Evolutionary conservation across 2,329 filamentous ascomycete species (phyloP).

Genomic region (Ascochyta viciae-villosae): DNA sequence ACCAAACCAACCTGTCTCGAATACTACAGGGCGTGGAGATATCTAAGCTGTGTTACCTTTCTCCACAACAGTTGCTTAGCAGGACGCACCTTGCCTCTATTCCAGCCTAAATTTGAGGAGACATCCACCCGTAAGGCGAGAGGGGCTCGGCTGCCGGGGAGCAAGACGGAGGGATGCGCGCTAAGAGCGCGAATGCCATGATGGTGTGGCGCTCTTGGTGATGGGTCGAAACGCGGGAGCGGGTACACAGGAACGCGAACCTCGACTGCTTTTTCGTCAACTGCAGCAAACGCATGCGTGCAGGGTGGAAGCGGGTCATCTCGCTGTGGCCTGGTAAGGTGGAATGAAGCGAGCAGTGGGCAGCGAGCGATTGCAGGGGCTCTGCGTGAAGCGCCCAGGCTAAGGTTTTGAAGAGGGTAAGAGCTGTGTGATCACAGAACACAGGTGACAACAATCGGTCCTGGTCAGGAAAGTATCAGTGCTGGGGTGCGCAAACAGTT

Average conservation of each 20-base stretch:
- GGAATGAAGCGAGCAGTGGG: neutral
- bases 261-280: neutral
- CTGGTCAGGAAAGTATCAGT: neutral
- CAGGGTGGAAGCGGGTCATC: neutral
- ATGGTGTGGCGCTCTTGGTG: constrained; percentile 1
- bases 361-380: neutral
- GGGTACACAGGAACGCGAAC: neutral
- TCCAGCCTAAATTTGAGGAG: neutral
- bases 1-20: neutral
- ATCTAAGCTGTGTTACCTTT: neutral
- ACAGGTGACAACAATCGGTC: neutral
- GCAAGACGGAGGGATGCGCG: constrained; percentile 4
- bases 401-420: neutral
- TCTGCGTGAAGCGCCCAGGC: neutral
- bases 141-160: constrained; percentile 6
- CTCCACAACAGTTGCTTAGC: neutral
- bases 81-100: constrained; percentile 5
- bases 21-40: neutral
- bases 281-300: neutral
- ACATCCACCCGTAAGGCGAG: constrained; percentile 9
- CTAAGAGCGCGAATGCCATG: constrained; percentile 3
- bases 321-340: neutral
- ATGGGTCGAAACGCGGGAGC: neutral
- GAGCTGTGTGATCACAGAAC: neutral
- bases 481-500: constrained; percentile 4